phyloP scores from a whole-genome alignment of 2,329 filamentous ascomycete genomes.

The Fusarium gaditjirri region DNA sequence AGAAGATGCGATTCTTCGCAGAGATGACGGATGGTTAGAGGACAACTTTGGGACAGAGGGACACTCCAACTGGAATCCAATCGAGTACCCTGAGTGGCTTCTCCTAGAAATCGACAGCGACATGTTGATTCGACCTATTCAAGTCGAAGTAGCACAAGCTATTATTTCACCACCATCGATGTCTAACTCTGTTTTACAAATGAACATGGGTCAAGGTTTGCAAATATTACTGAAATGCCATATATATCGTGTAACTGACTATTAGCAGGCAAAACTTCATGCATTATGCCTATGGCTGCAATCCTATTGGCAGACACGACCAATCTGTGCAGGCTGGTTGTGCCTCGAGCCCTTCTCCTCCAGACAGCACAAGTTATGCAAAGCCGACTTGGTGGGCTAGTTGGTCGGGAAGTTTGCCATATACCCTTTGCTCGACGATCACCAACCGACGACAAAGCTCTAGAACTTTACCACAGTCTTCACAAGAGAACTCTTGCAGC shows the following conservation, averaged over 20 bases:
- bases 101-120: conserved; percentile 73
- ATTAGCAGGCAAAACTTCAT: conserved; percentile 63
- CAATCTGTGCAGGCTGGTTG: conserved; percentile 63
- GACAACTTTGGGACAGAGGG: conserved; percentile 61
- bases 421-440: conserved; percentile 67
- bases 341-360: conserved; percentile 65
- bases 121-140: conserved; percentile 67
- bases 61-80: conserved; percentile 66
- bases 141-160: conserved; percentile 69
- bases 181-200: conserved; percentile 68
- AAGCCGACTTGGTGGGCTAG: conserved; percentile 62
- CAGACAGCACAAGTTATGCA: conserved; percentile 68
- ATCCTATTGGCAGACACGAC: conserved; percentile 55
- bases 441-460: conserved; percentile 45
- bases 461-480: conserved; percentile 52
- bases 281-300: conserved; percentile 64
- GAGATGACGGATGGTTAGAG: conserved; percentile 41
- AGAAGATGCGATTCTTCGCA: conserved; percentile 42
- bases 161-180: conserved; percentile 64
- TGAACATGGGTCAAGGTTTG: conserved; percentile 72
- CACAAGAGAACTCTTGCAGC: conserved; percentile 51
- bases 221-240: background rate
- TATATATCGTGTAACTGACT: background rate
- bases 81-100: conserved; percentile 68
- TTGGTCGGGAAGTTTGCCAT: conserved; percentile 63